phyloP scores from a whole-genome alignment of 2,329 filamentous ascomycete species.

The Lachnellula hyalina region DNA sequence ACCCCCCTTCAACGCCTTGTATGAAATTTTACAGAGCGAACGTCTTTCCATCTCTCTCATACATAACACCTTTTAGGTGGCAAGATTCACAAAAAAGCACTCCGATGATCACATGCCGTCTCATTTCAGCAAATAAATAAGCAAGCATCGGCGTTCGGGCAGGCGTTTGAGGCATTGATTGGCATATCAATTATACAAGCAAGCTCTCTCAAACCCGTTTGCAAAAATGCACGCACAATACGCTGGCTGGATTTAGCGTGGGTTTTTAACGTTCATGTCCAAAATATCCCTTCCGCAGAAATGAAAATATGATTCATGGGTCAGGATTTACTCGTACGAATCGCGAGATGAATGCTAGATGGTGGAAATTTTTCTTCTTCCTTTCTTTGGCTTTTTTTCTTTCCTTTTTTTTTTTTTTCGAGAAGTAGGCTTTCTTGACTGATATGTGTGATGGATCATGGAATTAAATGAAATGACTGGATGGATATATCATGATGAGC shows the following conservation, averaged over 20 bases:
- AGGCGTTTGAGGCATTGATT: conserved; percentile 1
- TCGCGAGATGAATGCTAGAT: background rate
- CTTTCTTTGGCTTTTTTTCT: background rate
- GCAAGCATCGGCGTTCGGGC: conserved; percentile 9
- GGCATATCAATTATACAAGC: background rate
- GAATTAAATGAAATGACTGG: conserved; percentile 1
- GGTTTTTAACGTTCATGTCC: conserved; percentile 1
- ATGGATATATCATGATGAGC: background rate
- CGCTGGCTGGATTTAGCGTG: too few relatives aligned
- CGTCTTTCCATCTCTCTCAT: conserved; percentile 1
- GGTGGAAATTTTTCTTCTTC: background rate
- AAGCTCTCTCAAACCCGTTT: background rate
- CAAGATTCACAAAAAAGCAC: conserved; percentile 7
- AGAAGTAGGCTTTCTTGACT: background rate
- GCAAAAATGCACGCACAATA: background rate
- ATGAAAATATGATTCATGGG: background rate
- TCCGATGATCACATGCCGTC: background rate
- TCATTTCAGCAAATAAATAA: conserved; percentile 2
- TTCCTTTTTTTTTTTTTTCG: background rate
- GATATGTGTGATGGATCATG: background rate
- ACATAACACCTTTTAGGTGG: conserved; percentile 8
- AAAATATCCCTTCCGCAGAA: background rate
- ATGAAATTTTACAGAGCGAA: background rate
- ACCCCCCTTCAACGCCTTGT: background rate
- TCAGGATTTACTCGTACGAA: background rate